phyloP scores from a whole-genome alignment of 2,329 filamentous ascomycete genomes.

The Colletotrichum sp. region DNA sequence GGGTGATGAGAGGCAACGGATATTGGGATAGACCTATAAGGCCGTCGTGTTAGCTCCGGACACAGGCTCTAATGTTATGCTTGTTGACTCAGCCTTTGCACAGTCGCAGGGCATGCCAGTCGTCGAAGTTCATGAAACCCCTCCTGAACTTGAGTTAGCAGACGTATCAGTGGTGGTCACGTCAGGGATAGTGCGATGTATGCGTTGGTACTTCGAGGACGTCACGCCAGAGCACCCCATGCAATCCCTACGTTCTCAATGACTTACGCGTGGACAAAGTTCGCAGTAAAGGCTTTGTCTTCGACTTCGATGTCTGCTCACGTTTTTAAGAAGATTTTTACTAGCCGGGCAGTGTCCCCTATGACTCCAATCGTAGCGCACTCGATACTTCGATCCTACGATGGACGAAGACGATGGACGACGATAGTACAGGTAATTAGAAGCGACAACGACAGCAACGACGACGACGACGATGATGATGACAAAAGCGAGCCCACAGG shows the following conservation, averaged over 20 bases:
- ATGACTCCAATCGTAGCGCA: too few species aligned
- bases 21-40: too few species aligned
- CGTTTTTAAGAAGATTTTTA: neutral
- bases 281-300: neutral
- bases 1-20: too few species aligned
- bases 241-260: neutral
- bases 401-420: too few species aligned
- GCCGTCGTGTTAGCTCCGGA: neutral
- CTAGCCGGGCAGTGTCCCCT: too few species aligned
- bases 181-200: neutral
- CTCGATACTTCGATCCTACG: too few species aligned
- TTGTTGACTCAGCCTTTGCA: neutral
- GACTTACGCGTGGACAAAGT: accelerated
- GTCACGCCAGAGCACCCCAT: neutral
- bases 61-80: neutral
- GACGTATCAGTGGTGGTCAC: neutral
- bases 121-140: too few species aligned
- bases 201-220: neutral
- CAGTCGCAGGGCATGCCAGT: neutral
- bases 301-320: neutral
- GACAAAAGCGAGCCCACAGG: too few species aligned
- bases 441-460: too few species aligned
- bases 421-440: too few species aligned
- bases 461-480: too few species aligned
- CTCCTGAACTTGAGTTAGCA: neutral